Evolutionary conservation across 108 stramenopile species (phyloP).

Genomic region (Fistulifera pelliculosa): DNA sequence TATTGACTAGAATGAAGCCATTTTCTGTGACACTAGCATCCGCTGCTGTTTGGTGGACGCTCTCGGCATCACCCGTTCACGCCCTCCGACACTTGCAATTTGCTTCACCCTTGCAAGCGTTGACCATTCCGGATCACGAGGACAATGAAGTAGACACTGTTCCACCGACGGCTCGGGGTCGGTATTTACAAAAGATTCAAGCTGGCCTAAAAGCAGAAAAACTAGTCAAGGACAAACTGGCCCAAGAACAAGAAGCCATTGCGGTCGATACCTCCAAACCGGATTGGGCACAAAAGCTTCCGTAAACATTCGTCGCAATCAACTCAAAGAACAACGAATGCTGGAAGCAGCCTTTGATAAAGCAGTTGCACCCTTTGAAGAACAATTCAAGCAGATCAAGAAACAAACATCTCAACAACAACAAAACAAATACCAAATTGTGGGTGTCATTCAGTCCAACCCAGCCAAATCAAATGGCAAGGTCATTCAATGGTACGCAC

Average conservation of each 20-base stretch:
- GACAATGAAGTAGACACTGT: constrained; percentile 21
- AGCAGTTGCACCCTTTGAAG: constrained; percentile 39
- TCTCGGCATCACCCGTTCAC: too few species aligned
- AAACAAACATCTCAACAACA: background rate
- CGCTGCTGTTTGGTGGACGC: too few species aligned
- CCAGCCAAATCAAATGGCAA: constrained; percentile 2
- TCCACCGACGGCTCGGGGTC: constrained; percentile 24
- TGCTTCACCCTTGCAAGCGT: constrained; percentile 66
- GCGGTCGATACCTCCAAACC: constrained; percentile 13
- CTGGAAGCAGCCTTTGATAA: constrained; percentile 59
- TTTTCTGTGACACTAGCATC: too few species aligned
- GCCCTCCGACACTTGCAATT: constrained; percentile 26
- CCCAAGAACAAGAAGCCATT: constrained; percentile 19
- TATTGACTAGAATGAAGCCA: too few species aligned
- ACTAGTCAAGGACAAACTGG: constrained; percentile 34
- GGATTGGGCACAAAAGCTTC: constrained; percentile 49
- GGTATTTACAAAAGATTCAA: constrained; percentile 46
- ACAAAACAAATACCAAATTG: constrained; percentile 58
- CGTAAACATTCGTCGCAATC: constrained; percentile 22
- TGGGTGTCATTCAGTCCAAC: constrained; percentile 49
- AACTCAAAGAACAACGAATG: constrained; percentile 27
- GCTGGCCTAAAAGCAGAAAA: constrained; percentile 64
- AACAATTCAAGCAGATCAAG: constrained; percentile 1
- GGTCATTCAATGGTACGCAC: constrained; percentile 67
- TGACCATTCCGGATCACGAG: constrained; percentile 48